A percentile compares a stretch with the other conserved stretches of the same genome.
These are phyloP conservation scores for Colletotrichum sp. DNA, from an alignment of 2,329 filamentous ascomycete species.

Conservation along the genomic window DNA sequence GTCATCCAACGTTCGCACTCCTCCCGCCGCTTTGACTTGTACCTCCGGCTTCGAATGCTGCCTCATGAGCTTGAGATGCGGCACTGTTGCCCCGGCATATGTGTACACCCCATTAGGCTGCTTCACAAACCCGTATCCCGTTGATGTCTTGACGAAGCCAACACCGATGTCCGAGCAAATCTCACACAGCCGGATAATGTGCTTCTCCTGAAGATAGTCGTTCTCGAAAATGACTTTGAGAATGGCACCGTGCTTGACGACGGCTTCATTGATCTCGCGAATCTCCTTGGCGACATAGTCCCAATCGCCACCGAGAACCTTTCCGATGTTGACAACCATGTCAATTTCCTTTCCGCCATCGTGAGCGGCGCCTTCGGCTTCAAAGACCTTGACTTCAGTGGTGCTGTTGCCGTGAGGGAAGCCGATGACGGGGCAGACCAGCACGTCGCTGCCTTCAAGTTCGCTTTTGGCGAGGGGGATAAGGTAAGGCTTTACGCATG, in stretches of 20 bases:
- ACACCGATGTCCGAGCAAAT: constrained; percentile 58
- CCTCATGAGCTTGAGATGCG: constrained; percentile 60
- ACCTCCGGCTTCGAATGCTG: constrained; percentile 45
- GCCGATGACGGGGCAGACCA: constrained; percentile 63
- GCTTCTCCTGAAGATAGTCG: constrained; percentile 55
- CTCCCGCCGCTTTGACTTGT: constrained; percentile 64
- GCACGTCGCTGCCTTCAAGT: constrained; percentile 53
- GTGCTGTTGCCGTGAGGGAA: constrained; percentile 66
- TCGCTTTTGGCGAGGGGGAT: constrained; percentile 52
- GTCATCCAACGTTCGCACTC: constrained; percentile 61
- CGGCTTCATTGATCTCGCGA: constrained; percentile 50
- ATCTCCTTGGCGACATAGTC: constrained; percentile 61
- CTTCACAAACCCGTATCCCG: constrained; percentile 66
- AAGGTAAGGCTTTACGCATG: constrained; percentile 53
- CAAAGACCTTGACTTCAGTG: constrained; percentile 56
- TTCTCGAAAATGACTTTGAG: constrained; percentile 70
- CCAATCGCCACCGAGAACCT: constrained; percentile 62
- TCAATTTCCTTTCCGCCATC: constrained; percentile 61
- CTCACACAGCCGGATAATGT: constrained; percentile 57
- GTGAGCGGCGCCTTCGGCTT: constrained; percentile 51
- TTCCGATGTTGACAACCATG: constrained; percentile 67
- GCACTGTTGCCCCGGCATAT: constrained; percentile 58
- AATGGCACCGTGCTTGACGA: constrained; percentile 45
- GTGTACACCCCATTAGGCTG: constrained; percentile 53
- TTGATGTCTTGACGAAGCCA: constrained; percentile 66